Base-by-base conservation (phyloP, 495 filamentous ascomycete genomes). In the Neurospora intermedia region DNA sequence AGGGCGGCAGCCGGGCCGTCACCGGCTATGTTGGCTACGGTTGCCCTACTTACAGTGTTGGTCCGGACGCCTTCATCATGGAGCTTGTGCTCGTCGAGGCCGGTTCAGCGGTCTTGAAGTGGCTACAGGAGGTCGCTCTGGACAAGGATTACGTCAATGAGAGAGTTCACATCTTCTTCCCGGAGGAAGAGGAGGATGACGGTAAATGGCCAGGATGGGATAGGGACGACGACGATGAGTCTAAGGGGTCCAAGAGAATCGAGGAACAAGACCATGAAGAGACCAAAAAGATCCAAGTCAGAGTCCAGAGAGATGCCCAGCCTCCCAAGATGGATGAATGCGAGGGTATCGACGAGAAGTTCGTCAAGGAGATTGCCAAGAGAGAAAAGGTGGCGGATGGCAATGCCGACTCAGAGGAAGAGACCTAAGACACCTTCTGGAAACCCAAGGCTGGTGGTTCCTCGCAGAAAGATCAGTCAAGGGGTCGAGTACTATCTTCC, bases 11-110 rank as follows among this genome's bases (percentile, higher is more conserved):
- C 1, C 66, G 74, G 3, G 74, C 77, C 2, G 54, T 66, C 27
- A 43, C 70, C 8, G 74, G 73, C 35, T 81, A 79, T 73, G 82
- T 80, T 11, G 71, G 72, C n/a, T 78, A 79, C 35, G 85, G 85
- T 43, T 87, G 84, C 70, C 83, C 84, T 0, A 78, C 80, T 38
- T 85, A 81, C 80, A 85, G 83, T 78, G 78, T 83, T 6, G 85
- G 85, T 18, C 77, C 81, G 43, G 72, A 76, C 2, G 70, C 78
- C 31, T 74, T 41, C 16, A 43, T 82, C 69, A 75, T 75, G 35
- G 86, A 88, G 76, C 72, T 70, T 8, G 75, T 83, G 43, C 75
- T 86, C 31, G 75, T 84, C 41, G 77, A 79, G 38, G 79, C 78
- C 1, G 77, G 80, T 27, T 41, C 77, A 10, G 45, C 74, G 13